Evolutionary conservation across 2,329 filamentous ascomycete genomes (phyloP).

Genomic region (Aspergillus sp.): DNA sequence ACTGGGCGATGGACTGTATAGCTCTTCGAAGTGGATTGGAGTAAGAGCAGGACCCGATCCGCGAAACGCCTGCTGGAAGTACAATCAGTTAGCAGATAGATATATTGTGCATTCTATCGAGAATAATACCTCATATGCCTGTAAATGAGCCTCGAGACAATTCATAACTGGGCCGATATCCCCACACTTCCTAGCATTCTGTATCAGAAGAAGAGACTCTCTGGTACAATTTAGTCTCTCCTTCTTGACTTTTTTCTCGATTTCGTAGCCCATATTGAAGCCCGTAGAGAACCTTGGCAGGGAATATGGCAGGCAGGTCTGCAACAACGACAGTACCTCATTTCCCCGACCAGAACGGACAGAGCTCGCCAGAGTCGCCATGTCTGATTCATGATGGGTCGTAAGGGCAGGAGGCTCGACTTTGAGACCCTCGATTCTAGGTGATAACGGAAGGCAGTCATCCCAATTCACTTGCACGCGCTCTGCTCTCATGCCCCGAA

Average conservation of each 20-base stretch:
- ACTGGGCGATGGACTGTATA: constrained; percentile 1
- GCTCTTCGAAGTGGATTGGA: constrained; percentile 2
- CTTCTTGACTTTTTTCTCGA: constrained; percentile 5
- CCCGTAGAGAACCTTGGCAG: too few species aligned
- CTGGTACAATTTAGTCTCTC: constrained; percentile 22
- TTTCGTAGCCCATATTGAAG: neutral
- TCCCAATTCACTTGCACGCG: constrained; percentile 11
- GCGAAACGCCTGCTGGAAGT: neutral
- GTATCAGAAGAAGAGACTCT: constrained; percentile 16
- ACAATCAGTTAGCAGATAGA: too few species aligned
- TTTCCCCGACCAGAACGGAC: constrained; percentile 1
- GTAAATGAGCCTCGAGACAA: constrained; percentile 11
- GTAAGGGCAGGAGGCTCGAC: constrained; percentile 43
- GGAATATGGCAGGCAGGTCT: neutral
- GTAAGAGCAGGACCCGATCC: neutral
- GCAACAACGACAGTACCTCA: neutral
- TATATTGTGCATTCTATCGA: too few species aligned
- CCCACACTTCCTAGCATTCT: constrained; percentile 23
- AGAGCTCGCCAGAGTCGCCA: constrained; percentile 32
- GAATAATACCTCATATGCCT: constrained; percentile 7
- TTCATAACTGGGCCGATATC: constrained; percentile 14
- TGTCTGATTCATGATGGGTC: constrained; percentile 38
- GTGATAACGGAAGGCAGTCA: constrained; percentile 14
- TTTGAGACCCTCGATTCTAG: constrained; percentile 27
- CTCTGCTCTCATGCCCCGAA: constrained; percentile 12